A percentile compares a stretch with the other conserved stretches of the same genome.
Conservation (phyloP, 805 yeast species). For the Schwanniomyces pseudopolymorphus region DNA sequence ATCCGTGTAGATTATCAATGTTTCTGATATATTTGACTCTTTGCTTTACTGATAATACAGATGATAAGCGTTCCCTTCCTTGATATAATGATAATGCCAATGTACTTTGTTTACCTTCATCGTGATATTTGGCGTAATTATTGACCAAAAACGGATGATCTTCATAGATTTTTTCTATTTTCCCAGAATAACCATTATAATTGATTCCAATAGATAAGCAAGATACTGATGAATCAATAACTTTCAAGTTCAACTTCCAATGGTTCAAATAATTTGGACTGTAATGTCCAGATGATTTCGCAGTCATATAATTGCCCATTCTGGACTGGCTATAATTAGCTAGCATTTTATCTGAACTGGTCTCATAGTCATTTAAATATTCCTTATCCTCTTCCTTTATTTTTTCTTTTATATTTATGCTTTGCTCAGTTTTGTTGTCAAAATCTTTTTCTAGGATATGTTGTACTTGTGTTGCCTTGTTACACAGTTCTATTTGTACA, state of each 20-base stretch:
- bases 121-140: slow-evolving; percentile 5
- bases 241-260: slow-evolving; percentile 1
- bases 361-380: not conserved
- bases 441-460: not conserved
- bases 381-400: not conserved
- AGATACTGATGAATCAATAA: slow-evolving; percentile 13
- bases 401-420: not conserved
- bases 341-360: not conserved
- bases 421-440: not conserved
- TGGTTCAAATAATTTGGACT: not conserved
- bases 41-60: slow-evolving; percentile 7
- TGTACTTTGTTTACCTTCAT: not conserved
- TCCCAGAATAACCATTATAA: slow-evolving; percentile 19
- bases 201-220: slow-evolving; percentile 19
- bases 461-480: not conserved
- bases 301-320: not conserved
- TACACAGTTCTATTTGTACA: not conserved
- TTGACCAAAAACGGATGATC: slow-evolving; percentile 5
- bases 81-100: slow-evolving; percentile 2
- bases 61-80: not conserved
- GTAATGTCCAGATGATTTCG: not conserved
- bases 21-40: slow-evolving; percentile 13
- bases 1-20: slow-evolving; percentile 8
- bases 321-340: not conserved
- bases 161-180: slow-evolving; percentile 4